phyloP scores from a whole-genome alignment of 169 alveolate genomes.

The Babesia ovis region DNA sequence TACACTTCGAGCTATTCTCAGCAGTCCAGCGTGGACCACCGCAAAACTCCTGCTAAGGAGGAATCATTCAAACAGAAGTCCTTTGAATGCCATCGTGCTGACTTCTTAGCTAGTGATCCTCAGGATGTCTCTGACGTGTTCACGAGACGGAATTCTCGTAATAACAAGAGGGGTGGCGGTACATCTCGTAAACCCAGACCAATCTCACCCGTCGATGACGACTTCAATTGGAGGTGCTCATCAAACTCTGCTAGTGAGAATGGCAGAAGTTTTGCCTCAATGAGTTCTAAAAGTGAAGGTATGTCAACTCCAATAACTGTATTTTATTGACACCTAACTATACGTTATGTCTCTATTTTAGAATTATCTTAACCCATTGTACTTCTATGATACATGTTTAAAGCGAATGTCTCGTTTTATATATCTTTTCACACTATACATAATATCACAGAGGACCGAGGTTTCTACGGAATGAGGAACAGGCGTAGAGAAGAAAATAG shows the following conservation, averaged over 20 bases:
- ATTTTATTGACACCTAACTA: too few relatives aligned
- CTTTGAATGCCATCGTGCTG: conserved; percentile 18
- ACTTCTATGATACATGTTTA: too few relatives aligned
- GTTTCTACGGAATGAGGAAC: conserved; percentile 6
- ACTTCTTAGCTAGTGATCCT: conserved; percentile 4
- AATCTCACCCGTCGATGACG: neutral
- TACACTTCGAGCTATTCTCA: neutral
- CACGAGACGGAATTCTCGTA: conserved; percentile 4
- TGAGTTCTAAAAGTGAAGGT: conserved; percentile 26
- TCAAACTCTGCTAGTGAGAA: neutral
- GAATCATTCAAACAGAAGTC: neutral
- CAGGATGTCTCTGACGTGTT: conserved; percentile 4
- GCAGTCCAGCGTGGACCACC: neutral
- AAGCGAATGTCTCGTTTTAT: too few relatives aligned
- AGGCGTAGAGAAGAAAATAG: conserved; percentile 21
- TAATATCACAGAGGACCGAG: conserved; percentile 19
- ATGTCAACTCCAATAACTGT: neutral
- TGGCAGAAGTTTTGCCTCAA: neutral
- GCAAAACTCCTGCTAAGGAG: neutral
- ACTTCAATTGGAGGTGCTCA: conserved; percentile 24
- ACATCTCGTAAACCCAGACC: neutral
- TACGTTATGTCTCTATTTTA: too few relatives aligned
- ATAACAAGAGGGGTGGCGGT: neutral
- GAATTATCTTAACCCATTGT: too few relatives aligned
- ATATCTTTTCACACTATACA: too few relatives aligned